Evolutionary conservation across 495 filamentous ascomycete species (phyloP), one percentile per base, ranked within the genome.

Genomic region (Hypoxylon rickii): DNA sequence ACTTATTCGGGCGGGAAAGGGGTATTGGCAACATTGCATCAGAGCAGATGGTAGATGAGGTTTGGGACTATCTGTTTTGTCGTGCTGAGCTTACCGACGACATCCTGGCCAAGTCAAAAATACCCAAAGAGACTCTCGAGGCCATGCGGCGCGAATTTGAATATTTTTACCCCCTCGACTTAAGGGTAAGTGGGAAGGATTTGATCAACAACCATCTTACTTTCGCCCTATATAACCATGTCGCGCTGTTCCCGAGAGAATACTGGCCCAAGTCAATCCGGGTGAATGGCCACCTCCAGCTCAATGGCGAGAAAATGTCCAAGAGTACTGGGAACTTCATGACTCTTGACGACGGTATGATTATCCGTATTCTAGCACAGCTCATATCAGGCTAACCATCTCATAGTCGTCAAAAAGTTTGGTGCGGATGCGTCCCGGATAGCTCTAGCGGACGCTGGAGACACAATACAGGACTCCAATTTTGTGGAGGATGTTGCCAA

Each of bases 251-350:
- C 78, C 83, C 86, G 7, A 76, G 80, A 34, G 83, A 95, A 64
- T 91, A 89, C 77, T 96, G 92, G 91, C 93, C 92, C 13, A 79
- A 79, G 42, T 84, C 85, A 42, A 76, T 97, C 46, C 85, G 94
- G 47, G 85, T 86, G 33, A 98, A 98, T 67, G 94, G 94, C 6
- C 93, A 96, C 74, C 80, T 97, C 54, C 83, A 95, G 66, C 81
- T 97, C 40, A 97, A 97, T 66, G 92, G 92, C 31, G 89, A 95
- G 58, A 98, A 97, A 79, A 97, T 97, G 94, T 86, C 83, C 71
- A 98, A 98, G 76, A 88, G 83, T 51, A 95, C 90, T 3, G 91
- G 93, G 61, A 97, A 97, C 74, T 98, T 98, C 77, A 79, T 98
- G 65, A 98, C 93, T 16, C 77, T 98, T 19, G 83, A 86, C 57